Conservation (phyloP, 495 filamentous ascomycete species). For the Talaromyces nanjingensis region DNA sequence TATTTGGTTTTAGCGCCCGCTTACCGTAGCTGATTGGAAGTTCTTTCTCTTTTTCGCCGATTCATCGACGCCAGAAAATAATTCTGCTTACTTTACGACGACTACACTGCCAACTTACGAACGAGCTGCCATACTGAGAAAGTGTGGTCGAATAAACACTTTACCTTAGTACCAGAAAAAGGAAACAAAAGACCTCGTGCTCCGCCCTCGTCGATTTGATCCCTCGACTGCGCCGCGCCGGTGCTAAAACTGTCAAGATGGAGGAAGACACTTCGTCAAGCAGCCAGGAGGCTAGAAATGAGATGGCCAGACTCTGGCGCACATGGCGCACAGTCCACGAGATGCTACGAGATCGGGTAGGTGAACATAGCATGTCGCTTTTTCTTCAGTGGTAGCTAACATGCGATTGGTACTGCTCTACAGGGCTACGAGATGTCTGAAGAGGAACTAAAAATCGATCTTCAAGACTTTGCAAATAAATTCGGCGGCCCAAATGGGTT, state of each 20-base stretch:
- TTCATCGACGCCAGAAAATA: background rate
- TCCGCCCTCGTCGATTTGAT: background rate
- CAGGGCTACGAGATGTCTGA: slow-evolving; percentile 91
- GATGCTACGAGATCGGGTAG: slow-evolving; percentile 77
- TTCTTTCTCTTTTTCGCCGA: slow-evolving; percentile 10
- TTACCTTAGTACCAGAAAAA: background rate
- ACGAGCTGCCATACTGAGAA: background rate
- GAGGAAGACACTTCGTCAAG: slow-evolving; percentile 44
- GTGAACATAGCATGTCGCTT: slow-evolving; percentile 14
- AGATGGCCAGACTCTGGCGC: slow-evolving; percentile 72
- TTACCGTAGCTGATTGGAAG: background rate
- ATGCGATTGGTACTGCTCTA: background rate
- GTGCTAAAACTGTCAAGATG: slow-evolving; percentile 28
- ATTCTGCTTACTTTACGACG: background rate
- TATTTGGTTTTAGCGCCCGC: slow-evolving; percentile 1
- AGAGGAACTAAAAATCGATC: slow-evolving; percentile 75
- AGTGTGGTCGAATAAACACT: background rate
- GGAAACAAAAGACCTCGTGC: background rate
- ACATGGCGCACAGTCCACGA: slow-evolving; percentile 82
- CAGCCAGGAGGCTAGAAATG: slow-evolving; percentile 54
- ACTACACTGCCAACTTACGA: background rate
- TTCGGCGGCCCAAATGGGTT: slow-evolving; percentile 44
- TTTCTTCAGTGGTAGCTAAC: background rate
- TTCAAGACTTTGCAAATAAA: slow-evolving; percentile 63
- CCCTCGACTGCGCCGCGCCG: slow-evolving; percentile 9